Conservation (phyloP, 805 yeast genomes). For the Candida ortonii region DNA sequence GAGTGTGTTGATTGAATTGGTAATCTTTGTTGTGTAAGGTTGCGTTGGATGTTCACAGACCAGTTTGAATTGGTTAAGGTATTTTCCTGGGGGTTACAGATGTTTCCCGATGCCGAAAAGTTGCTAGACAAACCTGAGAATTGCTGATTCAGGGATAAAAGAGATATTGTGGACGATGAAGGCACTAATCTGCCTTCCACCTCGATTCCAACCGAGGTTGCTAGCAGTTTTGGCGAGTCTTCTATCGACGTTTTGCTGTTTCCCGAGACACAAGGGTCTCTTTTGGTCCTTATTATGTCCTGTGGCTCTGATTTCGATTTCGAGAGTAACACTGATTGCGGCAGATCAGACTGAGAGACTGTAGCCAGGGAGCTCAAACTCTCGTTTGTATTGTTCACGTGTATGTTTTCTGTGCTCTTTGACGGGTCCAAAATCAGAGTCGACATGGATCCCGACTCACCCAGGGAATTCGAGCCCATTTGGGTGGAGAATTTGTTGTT, state of each 20-base stretch:
- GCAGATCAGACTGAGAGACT: constrained; percentile 3
- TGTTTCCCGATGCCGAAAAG: constrained; percentile 3
- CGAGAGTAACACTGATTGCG: constrained; percentile 1
- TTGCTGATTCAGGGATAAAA: constrained; percentile 33
- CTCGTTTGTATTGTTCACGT: constrained; percentile 6
- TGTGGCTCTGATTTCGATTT: constrained; percentile 9
- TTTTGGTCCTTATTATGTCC: constrained; percentile 10
- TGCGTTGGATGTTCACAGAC: constrained; percentile 17
- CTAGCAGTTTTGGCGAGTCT: constrained; percentile 33
- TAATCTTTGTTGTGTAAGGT: constrained; percentile 20
- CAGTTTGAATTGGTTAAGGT: constrained; percentile 12
- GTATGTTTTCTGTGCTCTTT: too few species aligned
- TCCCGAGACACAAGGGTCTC: background rate
- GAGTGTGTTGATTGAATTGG: constrained; percentile 14
- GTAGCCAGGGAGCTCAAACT: constrained; percentile 17
- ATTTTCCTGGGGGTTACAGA: constrained; percentile 1
- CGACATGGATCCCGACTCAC: too few species aligned
- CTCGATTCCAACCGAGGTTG: constrained; percentile 36
- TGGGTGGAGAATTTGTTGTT: too few species aligned
- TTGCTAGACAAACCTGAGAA: constrained; percentile 11
- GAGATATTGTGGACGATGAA: constrained; percentile 35
- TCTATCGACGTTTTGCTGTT: constrained; percentile 10
- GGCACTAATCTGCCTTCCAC: constrained; percentile 33
- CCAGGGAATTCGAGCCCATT: too few species aligned
- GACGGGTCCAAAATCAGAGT: too few species aligned